A percentile compares a stretch with the other conserved stretches of the same genome.
Conservation (phyloP, 2,329 filamentous ascomycete genomes). For the Knoxdaviesia capensis region DNA sequence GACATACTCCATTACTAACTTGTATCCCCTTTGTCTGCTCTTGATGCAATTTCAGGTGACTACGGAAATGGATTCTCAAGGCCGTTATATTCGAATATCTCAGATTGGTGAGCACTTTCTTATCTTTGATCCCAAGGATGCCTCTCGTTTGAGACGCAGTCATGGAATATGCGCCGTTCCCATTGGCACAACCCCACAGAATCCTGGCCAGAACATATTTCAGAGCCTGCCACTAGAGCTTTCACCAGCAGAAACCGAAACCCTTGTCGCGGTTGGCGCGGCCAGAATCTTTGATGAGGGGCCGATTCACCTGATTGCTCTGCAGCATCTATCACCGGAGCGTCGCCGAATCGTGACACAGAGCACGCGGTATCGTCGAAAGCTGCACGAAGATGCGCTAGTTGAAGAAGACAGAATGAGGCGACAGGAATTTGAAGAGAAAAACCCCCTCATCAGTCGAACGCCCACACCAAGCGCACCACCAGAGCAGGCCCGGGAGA, state of each 20-base stretch:
- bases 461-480: constrained; percentile 6
- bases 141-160: constrained; percentile 55
- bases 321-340: constrained; percentile 30
- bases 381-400: constrained; percentile 1
- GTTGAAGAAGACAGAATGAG: constrained; percentile 3
- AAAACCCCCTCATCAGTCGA: constrained; percentile 6
- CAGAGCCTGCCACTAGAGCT: constrained; percentile 74
- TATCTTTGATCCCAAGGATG: constrained; percentile 69
- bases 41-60: neutral
- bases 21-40: neutral
- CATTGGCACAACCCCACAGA: constrained; percentile 74
- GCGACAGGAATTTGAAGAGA: constrained; percentile 6
- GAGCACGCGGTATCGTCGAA: constrained; percentile 2
- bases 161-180: constrained; percentile 76
- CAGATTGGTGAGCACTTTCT: constrained; percentile 65
- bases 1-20: neutral
- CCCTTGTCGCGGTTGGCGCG: constrained; percentile 57
- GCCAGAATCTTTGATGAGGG: constrained; percentile 69
- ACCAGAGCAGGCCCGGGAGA: constrained; percentile 4
- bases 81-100: constrained; percentile 52
- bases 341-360: neutral
- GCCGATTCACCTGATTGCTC: constrained; percentile 43
- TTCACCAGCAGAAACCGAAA: constrained; percentile 70
- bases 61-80: neutral
- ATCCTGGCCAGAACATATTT: constrained; percentile 89